A percentile compares a stretch with the other conserved stretches of the same genome.
These are phyloP conservation scores for Fragilaria radians DNA, from an alignment of 108 stramenopile genomes.

Conservation along the genomic window DNA sequence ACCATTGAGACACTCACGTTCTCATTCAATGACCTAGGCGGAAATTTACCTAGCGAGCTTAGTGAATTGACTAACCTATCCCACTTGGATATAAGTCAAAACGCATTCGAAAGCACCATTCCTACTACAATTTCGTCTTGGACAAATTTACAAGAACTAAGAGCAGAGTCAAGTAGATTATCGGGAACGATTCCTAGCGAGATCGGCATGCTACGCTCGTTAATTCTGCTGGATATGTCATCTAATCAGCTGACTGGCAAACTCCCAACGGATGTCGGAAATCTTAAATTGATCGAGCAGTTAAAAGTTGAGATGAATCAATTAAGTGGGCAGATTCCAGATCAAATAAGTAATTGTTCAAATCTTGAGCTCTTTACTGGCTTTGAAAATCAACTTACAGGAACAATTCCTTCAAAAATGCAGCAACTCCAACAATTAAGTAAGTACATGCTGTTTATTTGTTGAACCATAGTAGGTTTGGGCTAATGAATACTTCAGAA, in stretches of 20 bases:
- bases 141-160: neutral
- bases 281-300: neutral
- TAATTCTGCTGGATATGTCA: neutral
- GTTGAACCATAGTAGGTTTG: neutral
- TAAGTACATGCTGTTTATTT: neutral
- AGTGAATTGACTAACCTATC: slow-evolving; percentile 4
- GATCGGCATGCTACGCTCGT: neutral
- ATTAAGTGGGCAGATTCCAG: neutral
- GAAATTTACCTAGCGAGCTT: slow-evolving; percentile 14
- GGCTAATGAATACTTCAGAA: neutral
- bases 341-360: neutral
- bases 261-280: neutral
- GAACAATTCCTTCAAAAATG: neutral
- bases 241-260: neutral
- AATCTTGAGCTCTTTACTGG: neutral
- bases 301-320: neutral
- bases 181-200: neutral
- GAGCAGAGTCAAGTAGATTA: neutral
- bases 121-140: neutral
- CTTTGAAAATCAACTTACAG: neutral
- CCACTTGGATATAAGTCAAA: slow-evolving; percentile 9
- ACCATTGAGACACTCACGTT: slow-evolving; percentile 5
- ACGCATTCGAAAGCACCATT: slow-evolving; percentile 13
- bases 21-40: slow-evolving; percentile 10
- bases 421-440: neutral